A percentile compares a stretch with the other conserved stretches of the same genome.
phyloP scores from a whole-genome alignment of 768 basidiomycete genomes.

The Leccinum disarticulatum region DNA sequence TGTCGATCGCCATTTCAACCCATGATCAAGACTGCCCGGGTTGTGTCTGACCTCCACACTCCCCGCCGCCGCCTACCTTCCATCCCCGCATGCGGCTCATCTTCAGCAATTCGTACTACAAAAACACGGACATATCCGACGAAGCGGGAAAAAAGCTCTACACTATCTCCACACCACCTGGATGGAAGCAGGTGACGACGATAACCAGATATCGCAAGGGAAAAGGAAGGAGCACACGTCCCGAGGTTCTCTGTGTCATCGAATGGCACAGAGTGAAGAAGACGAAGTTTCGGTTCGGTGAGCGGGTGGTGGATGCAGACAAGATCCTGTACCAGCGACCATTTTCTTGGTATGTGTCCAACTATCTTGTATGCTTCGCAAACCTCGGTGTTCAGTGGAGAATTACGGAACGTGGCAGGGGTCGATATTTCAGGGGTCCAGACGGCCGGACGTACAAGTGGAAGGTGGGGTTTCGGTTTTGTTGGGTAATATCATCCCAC shows the following conservation, averaged over 20 bases:
- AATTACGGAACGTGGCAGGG: conserved; percentile 10
- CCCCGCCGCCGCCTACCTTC: not conserved
- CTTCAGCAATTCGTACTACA: conserved; percentile 15
- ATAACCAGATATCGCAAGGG: conserved; percentile 8
- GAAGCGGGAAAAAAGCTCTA: conserved; percentile 22
- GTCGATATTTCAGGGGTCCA: conserved; percentile 29
- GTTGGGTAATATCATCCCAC: conserved; percentile 18
- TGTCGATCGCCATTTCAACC: not conserved
- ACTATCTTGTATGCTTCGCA: not conserved
- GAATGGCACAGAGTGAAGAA: conserved; percentile 30
- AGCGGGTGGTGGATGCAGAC: conserved; percentile 20
- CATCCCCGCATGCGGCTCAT: conserved; percentile 14
- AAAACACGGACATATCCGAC: conserved; percentile 20
- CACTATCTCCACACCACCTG: conserved; percentile 16
- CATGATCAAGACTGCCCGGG: not conserved
- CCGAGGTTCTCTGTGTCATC: conserved; percentile 28
- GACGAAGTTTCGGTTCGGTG: conserved; percentile 27
- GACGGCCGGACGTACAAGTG: conserved; percentile 35
- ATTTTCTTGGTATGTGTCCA: conserved; percentile 11
- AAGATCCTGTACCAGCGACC: conserved; percentile 14
- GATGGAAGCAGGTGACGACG: conserved; percentile 14
- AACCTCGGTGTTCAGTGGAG: not conserved
- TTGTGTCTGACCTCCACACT: not conserved
- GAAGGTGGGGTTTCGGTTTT: conserved; percentile 22
- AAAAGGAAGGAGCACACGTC: not conserved